These are phyloP conservation scores for Ophiocordyceps unilateralis DNA, from an alignment of 2,329 filamentous ascomycete species.

Conservation along the genomic window DNA sequence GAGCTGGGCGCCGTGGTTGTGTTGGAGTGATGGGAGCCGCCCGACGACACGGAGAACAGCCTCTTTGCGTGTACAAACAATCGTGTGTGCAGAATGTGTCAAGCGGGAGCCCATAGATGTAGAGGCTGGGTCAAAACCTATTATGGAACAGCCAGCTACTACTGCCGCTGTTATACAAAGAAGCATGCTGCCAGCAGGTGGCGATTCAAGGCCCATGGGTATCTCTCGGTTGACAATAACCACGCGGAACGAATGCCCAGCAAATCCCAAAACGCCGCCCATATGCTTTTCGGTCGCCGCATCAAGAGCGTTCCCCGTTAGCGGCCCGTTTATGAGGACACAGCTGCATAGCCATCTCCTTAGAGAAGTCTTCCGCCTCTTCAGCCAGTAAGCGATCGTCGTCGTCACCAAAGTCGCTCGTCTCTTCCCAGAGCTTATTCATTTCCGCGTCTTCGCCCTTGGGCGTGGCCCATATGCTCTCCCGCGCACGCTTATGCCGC, in stretches of 20 bases:
- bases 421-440: constrained; percentile 70
- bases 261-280: constrained; percentile 11
- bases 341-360: constrained; percentile 21
- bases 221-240: not conserved
- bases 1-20: constrained; percentile 72
- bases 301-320: constrained; percentile 14
- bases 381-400: constrained; percentile 64
- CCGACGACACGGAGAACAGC: constrained; percentile 14
- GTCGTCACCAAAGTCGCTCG: constrained; percentile 73
- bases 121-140: not conserved
- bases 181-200: not conserved
- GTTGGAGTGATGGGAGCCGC: constrained; percentile 55
- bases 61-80: constrained; percentile 21
- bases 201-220: not conserved
- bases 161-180: not conserved
- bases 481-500: constrained; percentile 76
- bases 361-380: constrained; percentile 38
- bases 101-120: constrained; percentile 3
- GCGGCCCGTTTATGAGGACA: constrained; percentile 20
- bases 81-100: constrained; percentile 18
- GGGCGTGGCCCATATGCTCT: constrained; percentile 83
- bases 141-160: not conserved
- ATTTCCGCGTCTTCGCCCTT: constrained; percentile 49
- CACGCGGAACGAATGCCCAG: not conserved
- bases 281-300: constrained; percentile 4